Base-by-base conservation (phyloP, 2,329 filamentous ascomycete species). In the Ophiostoma sp. region DNA sequence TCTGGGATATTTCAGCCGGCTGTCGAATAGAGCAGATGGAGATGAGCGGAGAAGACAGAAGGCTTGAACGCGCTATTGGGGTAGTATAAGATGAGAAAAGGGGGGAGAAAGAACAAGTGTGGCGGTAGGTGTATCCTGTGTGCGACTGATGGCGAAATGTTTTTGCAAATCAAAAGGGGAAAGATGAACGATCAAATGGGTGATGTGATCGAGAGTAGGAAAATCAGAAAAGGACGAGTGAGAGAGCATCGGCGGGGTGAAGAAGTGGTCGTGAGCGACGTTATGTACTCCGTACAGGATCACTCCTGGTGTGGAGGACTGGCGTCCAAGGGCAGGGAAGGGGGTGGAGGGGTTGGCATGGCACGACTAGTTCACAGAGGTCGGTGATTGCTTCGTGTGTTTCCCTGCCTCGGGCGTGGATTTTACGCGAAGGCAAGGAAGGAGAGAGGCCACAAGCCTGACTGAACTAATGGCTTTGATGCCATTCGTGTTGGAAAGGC, bases 281-380 rank as follows among this genome's bases (percentile, higher is more conserved):
- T 76, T 78, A 78, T 76, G 77, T 78, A 76, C 66, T 69, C 45
- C 66, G 28, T 55, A n/a, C 73, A 78, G 78, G 33, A 74, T 63
- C 25, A 45, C 48, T 19, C n/a, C n/a, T 42, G 7, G 50, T 57
- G 70, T 48, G 39, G 22, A 57, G 48, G 33, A 57, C 61, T 42
- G 39, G 36, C 3, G 36, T 19, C 61, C 63, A 57, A 19, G 19
- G 42, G 52, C 66, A 70, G 52, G 55, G 39, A 42, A 63, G 57
- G 66, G 48, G 57, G 22, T 66, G 36, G 52, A 64, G 69, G 72
- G 59, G 72, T 7, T 39, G 31, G 22, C 39, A 25, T 45, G 57
- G 28, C 36, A 22, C 33, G 28, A 55, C 39, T 33, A 55, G 57
- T 52, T 70, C n/a, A 36, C 31, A 25, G 68, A 59, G 69, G 45